Evolutionary conservation across 331 rosid species (phyloP), one percentile per base, ranked within the genome.

Genomic region (Pyrus hybrid): DNA sequence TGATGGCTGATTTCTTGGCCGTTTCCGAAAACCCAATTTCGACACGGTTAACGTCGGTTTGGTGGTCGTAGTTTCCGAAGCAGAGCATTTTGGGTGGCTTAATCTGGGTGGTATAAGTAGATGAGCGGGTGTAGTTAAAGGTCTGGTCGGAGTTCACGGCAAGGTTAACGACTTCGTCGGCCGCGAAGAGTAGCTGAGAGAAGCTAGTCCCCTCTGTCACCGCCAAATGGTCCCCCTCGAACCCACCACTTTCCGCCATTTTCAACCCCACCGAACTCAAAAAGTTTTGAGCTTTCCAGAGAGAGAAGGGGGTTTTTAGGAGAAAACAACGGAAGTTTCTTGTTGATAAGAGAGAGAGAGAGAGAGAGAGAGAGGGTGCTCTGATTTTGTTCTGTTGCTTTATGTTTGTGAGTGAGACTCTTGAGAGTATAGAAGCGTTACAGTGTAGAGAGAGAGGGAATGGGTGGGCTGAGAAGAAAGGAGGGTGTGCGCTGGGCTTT

Each of bases 81-180:
- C 90, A 90, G 70, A 94, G 90, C 96, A 92, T 92, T 77, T 77
- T 79, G 73, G 97, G 92, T 4, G 88, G 23, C 61, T 85, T 84
- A 20, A 58, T 78, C 85, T 35, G 73, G 64, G 83, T 30, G 76
- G 81, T 85, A 77, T 77, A 25, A 41, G 88, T 47, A 4, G 82
- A 60, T 49, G 70, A 56, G 53, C 82, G 70, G 16, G 77, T 57
- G 67, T 23, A 33, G 71, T 23, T 18, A 51, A 71, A 65, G 29
- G 81, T 28, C 25, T 77, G 23, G 13, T 32, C 37, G 29, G 22
- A 28, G 49, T 35, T 37, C 77, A 76, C 79, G 45, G 18, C 47
- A n/a, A 79, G 69, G 76, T 75, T 81, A 63, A 76, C 78, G 35
- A 64, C 79, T 68, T 69, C 82, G 62, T 85, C 89, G 9, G 83